A percentile compares a stretch with the other conserved stretches of the same genome.
These are phyloP conservation scores for Exophiala sideris DNA, from an alignment of 2,329 filamentous ascomycete species.

Conservation along the genomic window DNA sequence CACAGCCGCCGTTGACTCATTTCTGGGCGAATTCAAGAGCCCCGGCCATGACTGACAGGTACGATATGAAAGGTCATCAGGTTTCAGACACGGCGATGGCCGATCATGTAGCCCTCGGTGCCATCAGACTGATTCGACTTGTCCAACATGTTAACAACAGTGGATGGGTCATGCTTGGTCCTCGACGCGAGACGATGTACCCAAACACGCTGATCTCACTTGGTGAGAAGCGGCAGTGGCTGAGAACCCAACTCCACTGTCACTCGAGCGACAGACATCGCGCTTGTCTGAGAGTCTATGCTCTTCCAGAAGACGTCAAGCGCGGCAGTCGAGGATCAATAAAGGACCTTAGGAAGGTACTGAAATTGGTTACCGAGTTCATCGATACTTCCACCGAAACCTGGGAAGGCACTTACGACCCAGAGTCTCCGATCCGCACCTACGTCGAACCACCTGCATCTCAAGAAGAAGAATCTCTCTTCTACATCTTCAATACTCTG, in stretches of 20 bases:
- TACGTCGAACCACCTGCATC: conserved; percentile 17
- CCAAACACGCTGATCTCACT: conserved; percentile 15
- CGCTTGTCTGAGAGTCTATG: conserved; percentile 36
- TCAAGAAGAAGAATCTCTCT: conserved; percentile 45
- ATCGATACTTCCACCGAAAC: conserved; percentile 39
- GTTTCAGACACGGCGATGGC: background rate
- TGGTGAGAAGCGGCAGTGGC: conserved; percentile 37
- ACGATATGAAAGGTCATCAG: background rate
- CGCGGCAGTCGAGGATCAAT: conserved; percentile 36
- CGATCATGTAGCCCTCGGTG: conserved; percentile 25
- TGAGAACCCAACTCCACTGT: conserved; percentile 30
- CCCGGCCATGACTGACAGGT: background rate
- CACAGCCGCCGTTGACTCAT: background rate
- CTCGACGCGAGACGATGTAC: conserved; percentile 3
- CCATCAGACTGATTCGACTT: conserved; percentile 20
- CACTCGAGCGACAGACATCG: conserved; percentile 19
- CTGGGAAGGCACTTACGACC: conserved; percentile 36
- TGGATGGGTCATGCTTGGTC: conserved; percentile 20
- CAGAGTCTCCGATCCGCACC: conserved; percentile 12
- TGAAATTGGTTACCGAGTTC: conserved; percentile 40
- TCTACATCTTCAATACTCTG: conserved; percentile 51
- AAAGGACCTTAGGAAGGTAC: conserved; percentile 33
- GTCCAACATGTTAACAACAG: background rate
- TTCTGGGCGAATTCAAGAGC: background rate
- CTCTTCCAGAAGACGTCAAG: conserved; percentile 41